Percentiles rank a stretch among this genome's conserved stretches.
Evolutionary conservation across 2,329 filamentous ascomycete species (phyloP).

Genomic region (Fonsecaea nubica): DNA sequence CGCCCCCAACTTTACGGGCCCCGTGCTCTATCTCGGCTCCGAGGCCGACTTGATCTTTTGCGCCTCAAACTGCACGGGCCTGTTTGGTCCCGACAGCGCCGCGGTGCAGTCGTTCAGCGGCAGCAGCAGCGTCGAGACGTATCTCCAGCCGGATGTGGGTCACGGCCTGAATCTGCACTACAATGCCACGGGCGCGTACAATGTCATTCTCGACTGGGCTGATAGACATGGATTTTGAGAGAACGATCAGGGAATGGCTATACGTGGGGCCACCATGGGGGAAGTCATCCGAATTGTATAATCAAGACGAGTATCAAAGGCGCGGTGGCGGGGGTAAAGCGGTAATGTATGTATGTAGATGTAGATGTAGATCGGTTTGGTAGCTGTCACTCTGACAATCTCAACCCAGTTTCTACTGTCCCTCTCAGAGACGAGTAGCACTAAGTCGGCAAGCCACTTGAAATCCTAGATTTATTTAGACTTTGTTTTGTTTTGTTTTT

Average conservation of each 20-base stretch:
- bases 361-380: no score
- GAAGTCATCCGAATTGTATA: neutral
- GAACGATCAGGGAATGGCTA: neutral
- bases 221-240: slow-evolving; percentile 41
- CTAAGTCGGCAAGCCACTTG: no score
- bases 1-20: slow-evolving; percentile 36
- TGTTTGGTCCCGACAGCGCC: slow-evolving; percentile 38
- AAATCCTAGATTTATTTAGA: no score
- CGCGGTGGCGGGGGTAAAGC: no score
- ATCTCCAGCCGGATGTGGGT: slow-evolving; percentile 41
- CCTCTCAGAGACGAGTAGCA: no score
- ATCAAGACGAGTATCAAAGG: neutral
- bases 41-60: slow-evolving; percentile 40
- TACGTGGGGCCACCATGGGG: neutral
- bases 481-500: no score
- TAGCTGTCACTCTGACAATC: no score
- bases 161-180: slow-evolving; percentile 44
- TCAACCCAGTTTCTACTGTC: no score
- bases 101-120: slow-evolving; percentile 33
- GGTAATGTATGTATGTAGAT: neutral
- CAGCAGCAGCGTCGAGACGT: slow-evolving; percentile 38
- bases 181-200: slow-evolving; percentile 41
- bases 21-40: slow-evolving; percentile 42
- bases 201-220: slow-evolving; percentile 40
- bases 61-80: slow-evolving; percentile 41